Base-by-base conservation (phyloP, 2,329 filamentous ascomycete genomes). In the Nigrospora sphaerica region DNA sequence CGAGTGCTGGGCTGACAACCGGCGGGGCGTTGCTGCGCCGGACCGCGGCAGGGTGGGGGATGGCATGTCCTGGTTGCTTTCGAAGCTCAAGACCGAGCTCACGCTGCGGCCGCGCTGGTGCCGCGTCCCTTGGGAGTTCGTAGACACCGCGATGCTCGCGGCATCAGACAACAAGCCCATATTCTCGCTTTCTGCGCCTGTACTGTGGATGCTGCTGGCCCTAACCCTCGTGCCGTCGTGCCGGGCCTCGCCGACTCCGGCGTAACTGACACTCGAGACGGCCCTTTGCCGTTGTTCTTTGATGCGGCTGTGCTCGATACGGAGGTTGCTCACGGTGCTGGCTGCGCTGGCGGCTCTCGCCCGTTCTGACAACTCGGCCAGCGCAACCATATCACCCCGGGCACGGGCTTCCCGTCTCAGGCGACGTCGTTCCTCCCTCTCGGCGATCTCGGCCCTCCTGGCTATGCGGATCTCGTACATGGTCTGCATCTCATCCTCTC, bases 401-500 rank as follows among this genome's bases (percentile, higher is more conserved):
- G 74, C 77, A 42, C 87, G 79, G 12, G 91, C 91, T 52, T 90
- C 86, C 31, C 80, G 72, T 28, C 88, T 75, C 47, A 81, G 72
- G 40, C 79, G 75, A 44, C 88, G 75, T n/a, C 87, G 74, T 52
- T 86, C 83, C 54, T 95, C 88, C 6, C 89, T 82, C 51, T 93
- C 89, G 5, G 81, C 80, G 35, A 85, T 75, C 62, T 95, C 86
- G 46, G 80, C 75, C 44, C 91, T 80, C 45, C 93, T 80, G 16
- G 88, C 82, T 12, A 87, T 62, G 12, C 93, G 84, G 49, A 97
- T 92, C 63, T 95, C 89, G 63, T 95, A 97, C 36, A 97, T 67
- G 0, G 87, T 81, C 51, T 93, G 87, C 93, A 97, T 97, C 64
- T 96, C 88, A 28, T 88, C 81, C 52, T 97, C 90, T 12, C 93